Evolutionary conservation across 2,329 filamentous ascomycete species (phyloP).

Genomic region (Epichloe aotearoae): DNA sequence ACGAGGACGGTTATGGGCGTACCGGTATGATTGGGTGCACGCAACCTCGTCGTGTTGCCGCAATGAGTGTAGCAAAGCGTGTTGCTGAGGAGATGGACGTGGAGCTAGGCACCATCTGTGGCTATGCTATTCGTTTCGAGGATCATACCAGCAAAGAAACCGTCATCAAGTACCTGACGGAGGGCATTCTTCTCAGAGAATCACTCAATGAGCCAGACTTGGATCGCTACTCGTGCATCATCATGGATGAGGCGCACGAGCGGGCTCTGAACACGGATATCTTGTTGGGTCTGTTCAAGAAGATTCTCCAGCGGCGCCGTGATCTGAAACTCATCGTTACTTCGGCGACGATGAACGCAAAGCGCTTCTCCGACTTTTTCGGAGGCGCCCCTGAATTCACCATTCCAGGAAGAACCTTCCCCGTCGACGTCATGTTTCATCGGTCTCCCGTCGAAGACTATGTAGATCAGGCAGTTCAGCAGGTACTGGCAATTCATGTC

Average conservation of each 20-base stretch:
- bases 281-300: conserved; percentile 94
- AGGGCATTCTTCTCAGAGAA: conserved; percentile 86
- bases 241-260: conserved; percentile 99
- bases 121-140: conserved; percentile 96
- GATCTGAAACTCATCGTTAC: conserved; percentile 96
- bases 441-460: conserved; percentile 94
- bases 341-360: conserved; percentile 96
- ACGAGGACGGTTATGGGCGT: conserved; percentile 87
- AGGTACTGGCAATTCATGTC: conserved; percentile 89
- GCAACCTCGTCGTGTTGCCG: conserved; percentile 88
- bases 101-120: conserved; percentile 71
- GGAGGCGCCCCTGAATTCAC: conserved; percentile 92
- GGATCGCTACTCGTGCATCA: conserved; percentile 93
- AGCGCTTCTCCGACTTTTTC: conserved; percentile 91
- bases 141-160: conserved; percentile 96
- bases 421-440: conserved; percentile 92
- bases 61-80: conserved; percentile 97
- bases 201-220: conserved; percentile 85
- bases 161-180: conserved; percentile 97
- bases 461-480: conserved; percentile 91
- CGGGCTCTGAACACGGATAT: conserved; percentile 94
- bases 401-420: conserved; percentile 92
- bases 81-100: conserved; percentile 98
- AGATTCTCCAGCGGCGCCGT: conserved; percentile 76
- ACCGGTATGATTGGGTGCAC: conserved; percentile 90